A percentile compares a stretch with the other conserved stretches of the same genome.
Evolutionary conservation across 2,329 filamentous ascomycete species (phyloP).

Genomic region (Aspergillus amoenus): DNA sequence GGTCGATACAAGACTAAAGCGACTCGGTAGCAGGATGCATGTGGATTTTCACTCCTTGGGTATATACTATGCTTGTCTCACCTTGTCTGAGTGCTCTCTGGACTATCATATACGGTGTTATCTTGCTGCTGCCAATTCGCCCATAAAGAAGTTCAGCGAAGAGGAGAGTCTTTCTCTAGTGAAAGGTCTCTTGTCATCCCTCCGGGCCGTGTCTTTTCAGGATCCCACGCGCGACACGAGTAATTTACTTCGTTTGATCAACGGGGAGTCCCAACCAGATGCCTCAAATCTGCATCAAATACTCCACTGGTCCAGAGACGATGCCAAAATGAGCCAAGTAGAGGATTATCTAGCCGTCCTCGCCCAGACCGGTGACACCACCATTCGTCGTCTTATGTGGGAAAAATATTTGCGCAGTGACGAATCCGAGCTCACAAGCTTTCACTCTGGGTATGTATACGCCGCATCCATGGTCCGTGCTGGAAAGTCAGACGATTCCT

Average conservation of each 20-base stretch:
- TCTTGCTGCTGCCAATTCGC: background rate
- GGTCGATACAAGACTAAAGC: constrained; percentile 27
- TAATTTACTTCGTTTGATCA: constrained; percentile 23
- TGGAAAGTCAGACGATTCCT: constrained; percentile 23
- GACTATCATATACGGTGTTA: constrained; percentile 26
- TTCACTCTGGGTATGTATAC: constrained; percentile 25
- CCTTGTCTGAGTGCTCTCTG: constrained; percentile 30
- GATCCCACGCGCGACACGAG: constrained; percentile 19
- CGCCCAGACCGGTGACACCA: constrained; percentile 22
- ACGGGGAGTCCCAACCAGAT: constrained; percentile 18
- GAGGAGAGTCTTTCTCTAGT: constrained; percentile 22
- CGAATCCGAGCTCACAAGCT: background rate
- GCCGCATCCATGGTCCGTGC: constrained; percentile 25
- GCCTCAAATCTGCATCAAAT: constrained; percentile 18
- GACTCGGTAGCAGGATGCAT: constrained; percentile 14
- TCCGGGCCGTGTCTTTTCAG: constrained; percentile 24
- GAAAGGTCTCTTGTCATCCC: constrained; percentile 19
- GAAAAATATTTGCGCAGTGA: constrained; percentile 11
- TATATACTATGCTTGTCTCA: constrained; percentile 32
- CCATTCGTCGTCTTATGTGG: constrained; percentile 26
- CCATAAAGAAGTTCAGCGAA: background rate
- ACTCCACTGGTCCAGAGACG: constrained; percentile 15
- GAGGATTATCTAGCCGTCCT: constrained; percentile 28
- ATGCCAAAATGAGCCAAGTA: background rate
- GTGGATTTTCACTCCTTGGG: constrained; percentile 22